Conservation (phyloP, 2,329 filamentous ascomycete species). For the Triangularia setosa region DNA sequence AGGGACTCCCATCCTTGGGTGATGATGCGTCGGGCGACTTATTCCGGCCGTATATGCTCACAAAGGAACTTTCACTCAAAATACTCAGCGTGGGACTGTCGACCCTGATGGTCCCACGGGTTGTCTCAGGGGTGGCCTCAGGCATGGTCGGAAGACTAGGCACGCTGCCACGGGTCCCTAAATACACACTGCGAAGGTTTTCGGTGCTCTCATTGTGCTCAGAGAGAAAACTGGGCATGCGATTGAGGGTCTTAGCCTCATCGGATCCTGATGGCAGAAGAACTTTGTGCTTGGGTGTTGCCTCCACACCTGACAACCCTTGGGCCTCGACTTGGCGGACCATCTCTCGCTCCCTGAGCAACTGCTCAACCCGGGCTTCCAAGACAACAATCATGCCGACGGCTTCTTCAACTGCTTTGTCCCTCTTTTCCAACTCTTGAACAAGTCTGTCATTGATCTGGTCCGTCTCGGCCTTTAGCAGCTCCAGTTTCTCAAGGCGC, state of each 20-base stretch:
- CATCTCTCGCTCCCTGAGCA: slow-evolving; percentile 51
- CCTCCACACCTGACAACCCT: slow-evolving; percentile 34
- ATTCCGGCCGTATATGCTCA: slow-evolving; percentile 58
- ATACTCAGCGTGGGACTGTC: slow-evolving; percentile 60
- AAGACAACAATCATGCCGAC: slow-evolving; percentile 64
- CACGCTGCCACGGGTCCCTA: slow-evolving; percentile 46
- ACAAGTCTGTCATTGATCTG: slow-evolving; percentile 55
- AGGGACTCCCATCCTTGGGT: slow-evolving; percentile 25
- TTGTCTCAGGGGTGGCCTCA: slow-evolving; percentile 37
- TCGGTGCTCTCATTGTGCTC: slow-evolving; percentile 57
- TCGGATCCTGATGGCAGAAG: slow-evolving; percentile 25
- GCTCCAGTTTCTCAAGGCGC: slow-evolving; percentile 51
- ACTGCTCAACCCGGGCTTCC: slow-evolving; percentile 55
- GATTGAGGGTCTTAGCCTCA: slow-evolving; percentile 41
- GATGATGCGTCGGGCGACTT: slow-evolving; percentile 25
- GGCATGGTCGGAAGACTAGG: slow-evolving; percentile 47
- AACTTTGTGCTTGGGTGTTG: slow-evolving; percentile 25
- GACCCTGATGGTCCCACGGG: slow-evolving; percentile 39
- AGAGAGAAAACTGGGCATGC: slow-evolving; percentile 63
- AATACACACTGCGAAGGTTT: slow-evolving; percentile 57
- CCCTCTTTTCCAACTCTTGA: slow-evolving; percentile 61
- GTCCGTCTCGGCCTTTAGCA: slow-evolving; percentile 49
- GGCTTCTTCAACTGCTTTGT: slow-evolving; percentile 67
- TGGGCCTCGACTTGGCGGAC: slow-evolving; percentile 47
- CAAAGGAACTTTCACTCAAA: slow-evolving; percentile 64